These are phyloP conservation scores for Phanerodontia chrysosporium DNA, from an alignment of 768 basidiomycete species.

Conservation along the genomic window DNA sequence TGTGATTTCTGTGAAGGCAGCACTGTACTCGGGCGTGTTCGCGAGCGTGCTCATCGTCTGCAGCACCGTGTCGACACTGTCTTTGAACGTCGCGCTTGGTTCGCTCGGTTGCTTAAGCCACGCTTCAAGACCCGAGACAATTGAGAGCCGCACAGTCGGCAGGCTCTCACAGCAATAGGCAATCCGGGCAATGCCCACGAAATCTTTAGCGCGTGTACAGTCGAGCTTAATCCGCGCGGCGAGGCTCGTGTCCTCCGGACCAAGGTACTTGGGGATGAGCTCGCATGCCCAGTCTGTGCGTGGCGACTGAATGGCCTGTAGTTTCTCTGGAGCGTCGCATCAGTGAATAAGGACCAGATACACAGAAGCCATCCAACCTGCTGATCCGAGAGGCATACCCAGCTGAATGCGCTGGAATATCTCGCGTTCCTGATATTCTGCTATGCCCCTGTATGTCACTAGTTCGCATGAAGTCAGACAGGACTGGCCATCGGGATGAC, in stretches of 20 bases:
- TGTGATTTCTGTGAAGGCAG: slow-evolving; percentile 46
- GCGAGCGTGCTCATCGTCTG: slow-evolving; percentile 54
- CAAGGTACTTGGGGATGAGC: slow-evolving; percentile 25
- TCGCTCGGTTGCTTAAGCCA: slow-evolving; percentile 31
- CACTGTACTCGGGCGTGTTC: slow-evolving; percentile 30
- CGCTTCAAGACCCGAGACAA: slow-evolving; percentile 51
- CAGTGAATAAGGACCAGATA: too few relatives aligned
- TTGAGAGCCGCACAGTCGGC: slow-evolving; percentile 44
- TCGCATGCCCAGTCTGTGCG: slow-evolving; percentile 64
- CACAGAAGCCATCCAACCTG: slow-evolving; percentile 42
- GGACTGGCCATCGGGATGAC: background rate
- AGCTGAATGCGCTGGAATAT: slow-evolving; percentile 82
- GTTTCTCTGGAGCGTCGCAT: slow-evolving; percentile 49
- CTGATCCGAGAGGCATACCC: slow-evolving; percentile 68
- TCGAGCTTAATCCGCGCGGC: slow-evolving; percentile 56
- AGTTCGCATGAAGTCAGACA: background rate
- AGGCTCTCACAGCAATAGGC: slow-evolving; percentile 62
- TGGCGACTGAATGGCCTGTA: slow-evolving; percentile 72
- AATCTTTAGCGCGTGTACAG: slow-evolving; percentile 67
- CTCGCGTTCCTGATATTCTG: slow-evolving; percentile 61
- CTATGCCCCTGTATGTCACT: slow-evolving; percentile 68
- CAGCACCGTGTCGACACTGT: slow-evolving; percentile 49
- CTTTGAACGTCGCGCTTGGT: slow-evolving; percentile 48
- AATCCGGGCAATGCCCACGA: slow-evolving; percentile 68
- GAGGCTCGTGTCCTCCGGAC: slow-evolving; percentile 37